Base-by-base conservation (phyloP, 345 rosid species). In the Abelmoschus esculentus region DNA sequence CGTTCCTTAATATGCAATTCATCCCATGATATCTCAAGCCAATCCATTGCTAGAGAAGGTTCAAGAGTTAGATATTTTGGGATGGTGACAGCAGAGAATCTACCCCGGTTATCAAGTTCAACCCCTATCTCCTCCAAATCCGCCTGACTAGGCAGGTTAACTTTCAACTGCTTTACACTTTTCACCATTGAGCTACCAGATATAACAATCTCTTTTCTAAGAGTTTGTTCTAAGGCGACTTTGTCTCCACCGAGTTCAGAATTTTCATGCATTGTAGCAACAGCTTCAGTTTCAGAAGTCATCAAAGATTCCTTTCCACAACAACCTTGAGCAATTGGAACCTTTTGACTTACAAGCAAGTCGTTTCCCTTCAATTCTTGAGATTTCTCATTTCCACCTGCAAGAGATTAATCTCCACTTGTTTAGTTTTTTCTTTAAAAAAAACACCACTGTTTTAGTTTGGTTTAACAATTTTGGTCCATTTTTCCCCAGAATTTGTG, bases 21-120 rank as follows among this genome's bases (percentile, higher is more conserved):
- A 64, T 87, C 89, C 98, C 98, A 89, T 60, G 92, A 74, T 53
- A 93, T 85, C 86, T 93, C 97, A 17, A 91, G 91, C 98, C 98
- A 93, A 73, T 93, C 98, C 82, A 92, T 85, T 76, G 96, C 98
- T 62, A 93, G 96, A 61, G 95, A 93, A 80, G 97, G 98, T 63
- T 93, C 96, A 62, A 93, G 86, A 77, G 62, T 80, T 82, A 91
- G 73, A 76, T 81, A 93, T 61, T 77, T 88, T 38, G 92, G 89
- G 53, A 83, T 71, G 71, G 89, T 31, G 26, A 73, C 72, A 60
- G 81, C 68, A 4, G 85, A 61, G 72, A 83, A 66, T 73, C 78
- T 81, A 38, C 78, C 76, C 47, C 34, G 74, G 61, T 70, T 86
- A 67, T 81, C 85, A 53, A 76, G 75, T 34, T 72, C 74, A 62